Conservation (phyloP, 208 protist genomes). For the Leishmania lainsoni region DNA sequence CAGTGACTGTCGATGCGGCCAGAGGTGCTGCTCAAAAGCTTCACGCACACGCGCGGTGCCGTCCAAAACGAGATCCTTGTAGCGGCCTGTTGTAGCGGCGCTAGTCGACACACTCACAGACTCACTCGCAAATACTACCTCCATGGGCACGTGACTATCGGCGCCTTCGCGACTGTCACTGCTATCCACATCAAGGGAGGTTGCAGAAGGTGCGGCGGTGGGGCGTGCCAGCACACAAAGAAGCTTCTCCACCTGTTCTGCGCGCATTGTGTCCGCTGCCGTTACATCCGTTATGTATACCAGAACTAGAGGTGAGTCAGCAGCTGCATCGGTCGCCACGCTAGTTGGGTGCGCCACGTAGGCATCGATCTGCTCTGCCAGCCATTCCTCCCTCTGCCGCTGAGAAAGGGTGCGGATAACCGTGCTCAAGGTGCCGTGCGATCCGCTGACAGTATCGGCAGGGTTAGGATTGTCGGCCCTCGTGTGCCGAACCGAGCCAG, state of each 20-base stretch:
- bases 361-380: background rate
- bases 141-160: constrained; percentile 24
- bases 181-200: background rate
- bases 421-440: background rate
- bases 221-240: constrained; percentile 2
- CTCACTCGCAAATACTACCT: constrained; percentile 37
- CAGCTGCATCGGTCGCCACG: background rate
- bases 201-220: background rate
- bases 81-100: background rate
- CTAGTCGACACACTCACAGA: background rate
- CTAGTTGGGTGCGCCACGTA: background rate
- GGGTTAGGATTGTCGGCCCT: background rate
- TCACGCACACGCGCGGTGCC: constrained; percentile 43
- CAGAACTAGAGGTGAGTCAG: constrained; percentile 24
- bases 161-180: constrained; percentile 7
- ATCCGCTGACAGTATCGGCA: background rate
- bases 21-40: constrained; percentile 62
- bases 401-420: constrained; percentile 9
- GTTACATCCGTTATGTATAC: constrained; percentile 28
- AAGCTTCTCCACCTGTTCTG: constrained; percentile 12
- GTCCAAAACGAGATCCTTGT: constrained; percentile 10
- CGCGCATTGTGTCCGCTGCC: constrained; percentile 4
- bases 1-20: constrained; percentile 36
- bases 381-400: constrained; percentile 5
- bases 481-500: background rate